Base-by-base conservation (phyloP, 2,329 filamentous ascomycete genomes). In the Huntiella omanensis region DNA sequence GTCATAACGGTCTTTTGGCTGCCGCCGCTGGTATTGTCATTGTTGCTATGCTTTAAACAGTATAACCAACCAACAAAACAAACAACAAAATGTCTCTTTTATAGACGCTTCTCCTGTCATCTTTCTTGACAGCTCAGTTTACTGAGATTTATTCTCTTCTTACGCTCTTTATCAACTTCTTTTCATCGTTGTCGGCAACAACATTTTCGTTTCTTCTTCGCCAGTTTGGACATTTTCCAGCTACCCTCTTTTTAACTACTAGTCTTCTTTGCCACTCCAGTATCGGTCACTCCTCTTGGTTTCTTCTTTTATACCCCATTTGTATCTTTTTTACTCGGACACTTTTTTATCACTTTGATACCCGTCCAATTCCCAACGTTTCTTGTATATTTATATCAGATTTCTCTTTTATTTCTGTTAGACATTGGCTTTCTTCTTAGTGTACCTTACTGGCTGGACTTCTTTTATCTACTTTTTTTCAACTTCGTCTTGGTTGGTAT, bases 11-110 rank as follows among this genome's bases (percentile, higher is more conserved):
- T 10, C 66, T 64, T 33, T 53, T 70, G 35, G 68, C 64, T n/a
- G 70, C 66, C 44, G 54, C 71, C 40, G 64, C 64, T 38, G 70
- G 68, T 45, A 64, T 71, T 53, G 55, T 69, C n/a, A 62, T 62
- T 40, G 65, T 65, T 12, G 67, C 63, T n/a, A 52, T 75, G 48
- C 58, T 75, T 56, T 76, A 71, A 64, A 48, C 22, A 40, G 16
- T 15, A 36, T 19, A 17, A 19, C 33, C 4, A 19, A 33, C 4
- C 36, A 11, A 36, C 17, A 19, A 28, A 28, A n/a, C n/a, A 32
- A 43, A 43, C 32, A 40, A 44, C 19, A 33, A 37, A 43, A 40
- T 39, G 33, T 32, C 8, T 16, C 36, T 38, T 40, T 40, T 43
- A 41, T 44, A 42, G 39, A 22, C 36, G n/a, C 34, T 36, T 38